Evolutionary conservation across 176 grass and related monocot genomes (phyloP).

Genomic region (Rhipidocladum racemiflorum): DNA sequence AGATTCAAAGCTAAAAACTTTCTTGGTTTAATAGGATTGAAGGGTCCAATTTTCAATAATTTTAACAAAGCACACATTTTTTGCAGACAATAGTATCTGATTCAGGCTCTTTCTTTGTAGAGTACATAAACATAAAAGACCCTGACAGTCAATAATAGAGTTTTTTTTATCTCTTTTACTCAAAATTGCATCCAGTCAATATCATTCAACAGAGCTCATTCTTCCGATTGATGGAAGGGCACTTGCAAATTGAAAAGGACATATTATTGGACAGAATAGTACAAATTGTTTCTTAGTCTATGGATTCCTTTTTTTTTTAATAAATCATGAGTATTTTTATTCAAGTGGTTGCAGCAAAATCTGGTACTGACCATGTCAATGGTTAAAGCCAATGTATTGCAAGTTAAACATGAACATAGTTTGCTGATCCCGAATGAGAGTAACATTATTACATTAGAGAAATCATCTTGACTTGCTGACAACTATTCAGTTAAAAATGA

Average conservation of each 20-base stretch:
- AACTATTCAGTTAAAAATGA: background rate
- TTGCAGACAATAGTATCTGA: background rate
- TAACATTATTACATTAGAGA: background rate
- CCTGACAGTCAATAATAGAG: background rate
- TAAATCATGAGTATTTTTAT: background rate
- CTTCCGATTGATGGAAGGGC: background rate
- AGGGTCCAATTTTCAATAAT: background rate
- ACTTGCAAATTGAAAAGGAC: background rate
- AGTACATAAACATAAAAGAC: background rate
- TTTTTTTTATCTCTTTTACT: background rate
- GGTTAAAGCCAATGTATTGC: background rate
- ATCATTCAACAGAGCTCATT: background rate
- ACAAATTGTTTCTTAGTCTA: background rate
- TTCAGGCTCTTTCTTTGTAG: background rate
- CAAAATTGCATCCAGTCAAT: background rate
- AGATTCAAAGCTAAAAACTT: background rate
- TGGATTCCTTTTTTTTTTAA: background rate
- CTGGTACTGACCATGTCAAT: background rate
- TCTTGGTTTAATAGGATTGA: background rate
- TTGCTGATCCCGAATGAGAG: background rate
- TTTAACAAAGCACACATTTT: background rate
- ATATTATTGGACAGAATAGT: background rate
- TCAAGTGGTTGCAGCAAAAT: background rate
- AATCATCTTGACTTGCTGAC: background rate
- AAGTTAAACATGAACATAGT: background rate